Base-by-base conservation (phyloP, 2,329 filamentous ascomycete genomes). In the Beauveria sp. region DNA sequence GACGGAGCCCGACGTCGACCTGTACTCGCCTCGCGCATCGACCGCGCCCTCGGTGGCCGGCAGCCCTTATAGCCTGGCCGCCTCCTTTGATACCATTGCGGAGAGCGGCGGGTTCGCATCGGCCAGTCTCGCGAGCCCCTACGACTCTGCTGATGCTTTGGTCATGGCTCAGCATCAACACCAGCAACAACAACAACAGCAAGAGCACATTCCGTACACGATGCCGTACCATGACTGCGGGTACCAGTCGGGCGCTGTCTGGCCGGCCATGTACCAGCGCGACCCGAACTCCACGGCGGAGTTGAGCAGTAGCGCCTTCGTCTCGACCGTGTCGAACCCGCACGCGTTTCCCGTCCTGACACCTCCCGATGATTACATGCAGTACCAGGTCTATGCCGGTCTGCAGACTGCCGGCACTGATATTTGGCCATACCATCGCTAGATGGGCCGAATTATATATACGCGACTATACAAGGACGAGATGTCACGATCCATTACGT, bases 371-470 rank as follows among this genome's bases (percentile, higher is more conserved):
- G 61, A 62, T 3, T 62, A 59, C 44, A 55, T 57, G 55, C 61
- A 58, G 20, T 59, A 55, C 22, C 41, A 62, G 24, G 61, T 43
- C 9, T 62, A 51, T 14, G 18, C 55, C 20, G 16, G 44, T 24
- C n/a, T 62, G 14, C 50, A 51, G 22, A 52, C 51, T 46, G 41
- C 34, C 8, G 51, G 46, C 5, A 24, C 55, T 28, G 61, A 59
- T n/a, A 20, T 55, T 34, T 62, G 61, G 61, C 61, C 58, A 18
- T 62, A 62, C 46, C 55, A 40, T 44, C 55, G 61, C 30, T 62
- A 62, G 43, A 40, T 5, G n/a, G 18, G 5, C 18, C 40, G 26
- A 26, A 18, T 14, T 16, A 37, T 24, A 22, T 26, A 50, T 47
- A 18, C 30, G 7, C 44, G 22, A 51, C 28, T 34, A 47, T 30